phyloP scores from a whole-genome alignment of 2,329 filamentous ascomycete genomes.

The Cadophora sp. region DNA sequence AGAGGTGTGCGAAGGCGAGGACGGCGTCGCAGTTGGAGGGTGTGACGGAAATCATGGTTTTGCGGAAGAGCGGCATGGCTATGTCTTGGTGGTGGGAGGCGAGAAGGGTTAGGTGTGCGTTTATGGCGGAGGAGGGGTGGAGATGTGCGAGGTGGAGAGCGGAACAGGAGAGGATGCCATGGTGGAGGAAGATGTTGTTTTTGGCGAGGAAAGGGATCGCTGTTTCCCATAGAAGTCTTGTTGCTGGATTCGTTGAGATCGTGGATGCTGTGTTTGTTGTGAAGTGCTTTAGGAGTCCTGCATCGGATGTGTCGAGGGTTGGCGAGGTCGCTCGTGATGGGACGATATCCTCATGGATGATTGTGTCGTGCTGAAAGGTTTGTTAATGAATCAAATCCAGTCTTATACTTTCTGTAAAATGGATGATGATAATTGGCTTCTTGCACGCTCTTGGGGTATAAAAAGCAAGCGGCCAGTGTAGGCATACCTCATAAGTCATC shows the following conservation, averaged over 20 bases:
- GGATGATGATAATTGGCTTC: neutral
- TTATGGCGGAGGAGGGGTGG: neutral
- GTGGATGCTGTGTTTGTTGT: constrained; percentile 45
- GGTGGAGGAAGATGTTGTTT: constrained; percentile 34
- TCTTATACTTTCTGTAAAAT: neutral
- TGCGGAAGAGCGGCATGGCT: constrained; percentile 30
- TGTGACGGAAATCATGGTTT: constrained; percentile 20
- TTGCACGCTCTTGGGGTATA: neutral
- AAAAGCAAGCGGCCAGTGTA: no score
- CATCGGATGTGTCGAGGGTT: constrained; percentile 28
- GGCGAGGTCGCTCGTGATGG: neutral
- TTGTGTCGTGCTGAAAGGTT: neutral
- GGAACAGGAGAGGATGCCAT: constrained; percentile 45
- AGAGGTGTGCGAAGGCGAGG: constrained; percentile 33
- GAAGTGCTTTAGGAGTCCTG: constrained; percentile 30
- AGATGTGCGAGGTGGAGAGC: constrained; percentile 29
- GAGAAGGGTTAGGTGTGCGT: neutral
- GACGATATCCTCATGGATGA: neutral
- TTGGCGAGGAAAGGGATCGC: constrained; percentile 40
- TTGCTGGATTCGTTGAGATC: constrained; percentile 32
- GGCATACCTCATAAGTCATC: neutral
- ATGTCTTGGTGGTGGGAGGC: constrained; percentile 29
- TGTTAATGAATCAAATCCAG: neutral
- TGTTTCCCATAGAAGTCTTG: constrained; percentile 24
- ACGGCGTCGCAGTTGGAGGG: constrained; percentile 30